Conservation (phyloP, 2,329 filamentous ascomycete genomes). For the Aspergillus transmontanensis region DNA sequence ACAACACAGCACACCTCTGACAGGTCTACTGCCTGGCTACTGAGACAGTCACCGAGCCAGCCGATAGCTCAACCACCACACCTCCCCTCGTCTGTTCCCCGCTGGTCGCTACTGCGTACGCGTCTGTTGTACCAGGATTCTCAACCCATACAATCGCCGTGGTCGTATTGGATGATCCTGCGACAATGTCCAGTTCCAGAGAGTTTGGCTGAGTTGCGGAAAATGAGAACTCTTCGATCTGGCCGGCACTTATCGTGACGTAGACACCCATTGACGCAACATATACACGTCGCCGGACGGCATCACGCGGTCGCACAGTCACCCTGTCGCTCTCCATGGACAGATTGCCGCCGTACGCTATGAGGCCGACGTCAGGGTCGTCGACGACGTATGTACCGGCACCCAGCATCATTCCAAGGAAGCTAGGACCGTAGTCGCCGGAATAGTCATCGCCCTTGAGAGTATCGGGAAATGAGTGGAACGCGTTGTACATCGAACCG, state of each 20-base stretch:
- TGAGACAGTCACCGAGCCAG: background rate
- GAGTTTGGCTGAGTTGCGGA: background rate
- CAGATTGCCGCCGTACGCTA: background rate
- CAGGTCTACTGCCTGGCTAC: background rate
- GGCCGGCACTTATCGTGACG: constrained; percentile 18
- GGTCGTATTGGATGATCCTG: constrained; percentile 6
- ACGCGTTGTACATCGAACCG: constrained; percentile 58
- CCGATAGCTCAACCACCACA: background rate
- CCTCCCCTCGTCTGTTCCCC: background rate
- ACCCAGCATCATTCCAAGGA: constrained; percentile 55
- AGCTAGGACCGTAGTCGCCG: constrained; percentile 61
- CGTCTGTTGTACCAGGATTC: constrained; percentile 13
- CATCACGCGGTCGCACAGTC: constrained; percentile 21
- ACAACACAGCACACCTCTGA: too few species aligned
- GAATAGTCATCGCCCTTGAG: constrained; percentile 60
- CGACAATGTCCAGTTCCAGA: constrained; percentile 3
- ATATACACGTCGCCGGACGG: constrained; percentile 20
- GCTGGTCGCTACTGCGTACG: constrained; percentile 1
- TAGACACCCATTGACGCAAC: constrained; percentile 22
- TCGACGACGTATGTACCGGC: constrained; percentile 31
- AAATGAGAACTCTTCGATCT: constrained; percentile 16
- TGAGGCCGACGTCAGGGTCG: background rate
- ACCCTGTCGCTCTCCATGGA: constrained; percentile 6
- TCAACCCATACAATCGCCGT: constrained; percentile 19
- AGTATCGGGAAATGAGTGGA: constrained; percentile 60